phyloP scores from a whole-genome alignment of 2,329 filamentous ascomycete species.

The Nannizzia gypsea region DNA sequence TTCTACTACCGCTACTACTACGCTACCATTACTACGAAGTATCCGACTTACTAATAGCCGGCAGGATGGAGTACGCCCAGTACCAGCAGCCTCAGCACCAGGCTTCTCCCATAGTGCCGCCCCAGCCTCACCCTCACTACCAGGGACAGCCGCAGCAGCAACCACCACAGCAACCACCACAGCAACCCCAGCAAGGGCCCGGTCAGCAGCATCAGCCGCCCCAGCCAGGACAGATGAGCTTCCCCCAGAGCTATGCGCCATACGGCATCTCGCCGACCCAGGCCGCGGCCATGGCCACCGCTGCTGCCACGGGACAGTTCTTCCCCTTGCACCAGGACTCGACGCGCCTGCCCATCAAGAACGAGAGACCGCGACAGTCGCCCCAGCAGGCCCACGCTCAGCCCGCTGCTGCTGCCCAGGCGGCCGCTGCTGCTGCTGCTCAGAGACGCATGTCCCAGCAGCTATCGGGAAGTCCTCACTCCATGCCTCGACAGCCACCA shows the following conservation, averaged over 20 bases:
- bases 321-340: slow-evolving; percentile 68
- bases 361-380: slow-evolving; percentile 68
- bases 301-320: slow-evolving; percentile 76
- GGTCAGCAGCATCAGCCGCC: slow-evolving; percentile 46
- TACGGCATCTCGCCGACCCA: slow-evolving; percentile 76
- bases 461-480: slow-evolving; percentile 46
- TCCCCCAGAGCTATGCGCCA: slow-evolving; percentile 65
- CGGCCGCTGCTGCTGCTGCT: neutral
- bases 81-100: slow-evolving; percentile 41
- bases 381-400: slow-evolving; percentile 46
- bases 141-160: slow-evolving; percentile 49
- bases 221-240: slow-evolving; percentile 59
- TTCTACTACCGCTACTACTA: too few relatives aligned
- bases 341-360: slow-evolving; percentile 64
- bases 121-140: slow-evolving; percentile 59
- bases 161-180: slow-evolving; percentile 45
- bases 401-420: slow-evolving; percentile 12
- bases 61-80: neutral
- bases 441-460: slow-evolving; percentile 59
- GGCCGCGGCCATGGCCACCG: slow-evolving; percentile 87
- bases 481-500: slow-evolving; percentile 61
- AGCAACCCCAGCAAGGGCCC: slow-evolving; percentile 48
- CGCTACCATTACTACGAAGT: neutral
- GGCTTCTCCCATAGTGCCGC: slow-evolving; percentile 67
- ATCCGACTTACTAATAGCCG: neutral